A percentile compares a stretch with the other conserved stretches of the same genome.
These are phyloP conservation scores for Calcarisporium arbuscula DNA, from an alignment of 2,329 filamentous ascomycete genomes.

Conservation along the genomic window DNA sequence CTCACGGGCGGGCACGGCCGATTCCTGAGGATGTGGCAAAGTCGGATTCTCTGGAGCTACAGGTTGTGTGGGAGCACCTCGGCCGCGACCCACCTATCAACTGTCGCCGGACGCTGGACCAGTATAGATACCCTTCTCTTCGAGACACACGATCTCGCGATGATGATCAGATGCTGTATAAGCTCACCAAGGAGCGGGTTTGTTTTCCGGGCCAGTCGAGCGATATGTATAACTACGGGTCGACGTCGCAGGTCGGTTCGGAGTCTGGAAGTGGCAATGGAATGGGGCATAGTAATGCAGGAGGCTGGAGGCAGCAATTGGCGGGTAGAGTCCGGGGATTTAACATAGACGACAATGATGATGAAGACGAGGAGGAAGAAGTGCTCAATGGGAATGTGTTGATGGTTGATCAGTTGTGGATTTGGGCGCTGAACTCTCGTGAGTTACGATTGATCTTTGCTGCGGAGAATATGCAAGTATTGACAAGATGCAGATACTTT, in stretches of 20 bases:
- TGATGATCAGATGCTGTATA: constrained; percentile 63
- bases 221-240: constrained; percentile 15
- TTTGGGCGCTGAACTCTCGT: constrained; percentile 52
- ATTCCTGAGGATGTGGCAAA: constrained; percentile 48
- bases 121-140: constrained; percentile 57
- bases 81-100: constrained; percentile 56
- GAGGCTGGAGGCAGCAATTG: constrained; percentile 20
- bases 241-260: constrained; percentile 20
- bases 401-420: constrained; percentile 64
- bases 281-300: too few relatives aligned
- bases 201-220: constrained; percentile 13
- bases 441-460: constrained; percentile 17
- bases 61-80: constrained; percentile 58
- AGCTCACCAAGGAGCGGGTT: constrained; percentile 47
- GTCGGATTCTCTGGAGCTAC: constrained; percentile 49
- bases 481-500: constrained; percentile 36
- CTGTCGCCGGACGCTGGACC: constrained; percentile 54
- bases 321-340: constrained; percentile 11
- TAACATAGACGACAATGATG: constrained; percentile 10
- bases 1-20: constrained; percentile 48
- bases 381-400: constrained; percentile 50
- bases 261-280: constrained; percentile 19
- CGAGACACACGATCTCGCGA: constrained; percentile 54
- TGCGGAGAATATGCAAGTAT: neutral
- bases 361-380: constrained; percentile 23